Conservation (phyloP, 768 basidiomycete species). For the Termitomyces sp. region DNA sequence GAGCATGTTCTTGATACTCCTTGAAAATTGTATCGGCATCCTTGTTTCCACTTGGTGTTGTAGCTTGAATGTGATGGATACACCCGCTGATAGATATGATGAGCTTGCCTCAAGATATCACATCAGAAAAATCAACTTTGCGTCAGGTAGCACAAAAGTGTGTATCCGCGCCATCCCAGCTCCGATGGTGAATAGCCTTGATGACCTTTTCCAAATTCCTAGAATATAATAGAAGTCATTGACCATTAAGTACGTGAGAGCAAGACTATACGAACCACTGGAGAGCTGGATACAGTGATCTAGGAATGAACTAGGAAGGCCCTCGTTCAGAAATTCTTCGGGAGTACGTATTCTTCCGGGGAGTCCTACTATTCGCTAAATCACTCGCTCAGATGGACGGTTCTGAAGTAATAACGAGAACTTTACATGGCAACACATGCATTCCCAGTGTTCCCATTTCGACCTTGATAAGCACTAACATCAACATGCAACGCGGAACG, state of each 20-base stretch:
- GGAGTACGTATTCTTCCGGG: slow-evolving; percentile 25
- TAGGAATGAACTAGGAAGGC: slow-evolving; percentile 22
- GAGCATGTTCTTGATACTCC: slow-evolving; percentile 64
- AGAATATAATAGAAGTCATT: background rate
- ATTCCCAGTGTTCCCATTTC: slow-evolving; percentile 75
- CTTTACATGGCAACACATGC: slow-evolving; percentile 50
- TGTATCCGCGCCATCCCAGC: slow-evolving; percentile 24
- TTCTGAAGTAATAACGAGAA: background rate
- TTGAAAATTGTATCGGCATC: slow-evolving; percentile 58
- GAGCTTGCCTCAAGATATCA: background rate
- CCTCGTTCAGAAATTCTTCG: slow-evolving; percentile 28
- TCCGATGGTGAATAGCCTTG: slow-evolving; percentile 17
- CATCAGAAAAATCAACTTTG: slow-evolving; percentile 26
- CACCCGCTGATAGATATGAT: slow-evolving; percentile 37
- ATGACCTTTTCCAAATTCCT: slow-evolving; percentile 26
- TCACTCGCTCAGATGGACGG: background rate
- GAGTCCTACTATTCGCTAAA: slow-evolving; percentile 18
- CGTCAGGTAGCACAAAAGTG: slow-evolving; percentile 45
- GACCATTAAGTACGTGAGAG: background rate
- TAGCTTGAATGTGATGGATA: slow-evolving; percentile 52
- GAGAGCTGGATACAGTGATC: slow-evolving; percentile 24
- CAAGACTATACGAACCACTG: slow-evolving; percentile 21
- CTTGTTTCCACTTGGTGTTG: slow-evolving; percentile 26
- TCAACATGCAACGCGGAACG: slow-evolving; percentile 1
- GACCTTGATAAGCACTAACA: slow-evolving; percentile 32